Evolutionary conservation across 2,329 filamentous ascomycete genomes (phyloP), one percentile per base, ranked within the genome.

Genomic region (Diplodia corticola): DNA sequence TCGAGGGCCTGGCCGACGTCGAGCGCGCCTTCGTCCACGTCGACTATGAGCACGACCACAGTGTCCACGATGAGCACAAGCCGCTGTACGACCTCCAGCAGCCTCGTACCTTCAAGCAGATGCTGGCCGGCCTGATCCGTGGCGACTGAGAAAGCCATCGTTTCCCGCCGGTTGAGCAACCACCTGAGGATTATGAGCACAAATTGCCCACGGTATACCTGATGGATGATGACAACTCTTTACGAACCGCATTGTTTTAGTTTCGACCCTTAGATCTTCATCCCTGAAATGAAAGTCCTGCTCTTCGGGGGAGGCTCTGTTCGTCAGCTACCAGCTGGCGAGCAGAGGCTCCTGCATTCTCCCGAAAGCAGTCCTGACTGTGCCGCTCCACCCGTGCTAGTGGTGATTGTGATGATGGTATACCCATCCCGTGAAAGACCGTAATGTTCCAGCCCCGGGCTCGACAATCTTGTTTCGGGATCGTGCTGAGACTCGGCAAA

Each of bases 1-100:
- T 88, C 13, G 86, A 88, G 76, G 75, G 75, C 28, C 75, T 79
- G 53, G 75, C 75, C 15, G 74, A 77, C 66, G 77, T 79, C 12
- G 77, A 70, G 77, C 77, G 81, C 24, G 82, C 81, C 0, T 84
- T 83, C 70, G 82, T 84, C 2, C 82, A 84, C 71, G 75, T 83
- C 57, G 82, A 84, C 69, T 84, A 84, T 57, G 77, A 79, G 59
- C 69, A 77, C 49, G 74, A 77, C 15, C 77, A 79, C 67, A 75
- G 77, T 61, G 74, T 77, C 49, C 69, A 75, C 17, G 77, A 79
- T 46, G 77, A 79, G 68, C 77, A 79, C 65, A 79, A 79, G 65
- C 76, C 77, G 0, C 67, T 79, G 10, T 77, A 78, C 50, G 74
- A 77, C 63, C 70, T 73, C 24, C 76, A 73, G 3, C 69, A 75